phyloP scores from a whole-genome alignment of 148 eudicot species.

The Selenicereus undatus region DNA sequence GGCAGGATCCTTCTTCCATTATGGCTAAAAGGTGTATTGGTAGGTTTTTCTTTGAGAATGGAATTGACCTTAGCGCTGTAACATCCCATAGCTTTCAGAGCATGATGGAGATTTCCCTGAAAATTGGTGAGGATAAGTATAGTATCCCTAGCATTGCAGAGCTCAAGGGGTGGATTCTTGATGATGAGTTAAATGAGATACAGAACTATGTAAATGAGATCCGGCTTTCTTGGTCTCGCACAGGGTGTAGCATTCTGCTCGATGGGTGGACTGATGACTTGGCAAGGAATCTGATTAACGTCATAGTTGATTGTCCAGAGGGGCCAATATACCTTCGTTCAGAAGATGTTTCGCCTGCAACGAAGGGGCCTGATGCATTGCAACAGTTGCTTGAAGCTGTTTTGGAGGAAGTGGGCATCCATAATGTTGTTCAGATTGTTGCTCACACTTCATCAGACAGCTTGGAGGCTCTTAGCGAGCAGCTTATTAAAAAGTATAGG shows the following conservation, averaged over 20 bases:
- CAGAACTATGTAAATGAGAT: slow-evolving; percentile 35
- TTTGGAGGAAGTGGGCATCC: slow-evolving; percentile 48
- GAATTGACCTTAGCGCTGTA: slow-evolving; percentile 36
- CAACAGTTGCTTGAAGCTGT: slow-evolving; percentile 41
- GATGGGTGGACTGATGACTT: slow-evolving; percentile 68
- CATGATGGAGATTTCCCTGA: slow-evolving; percentile 33
- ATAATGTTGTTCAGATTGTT: slow-evolving; percentile 64
- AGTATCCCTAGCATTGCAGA: slow-evolving; percentile 44
- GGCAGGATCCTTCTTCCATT: slow-evolving; percentile 17
- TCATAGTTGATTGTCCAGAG: slow-evolving; percentile 55
- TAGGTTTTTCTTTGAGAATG: slow-evolving; percentile 61
- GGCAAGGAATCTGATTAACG: slow-evolving; percentile 46
- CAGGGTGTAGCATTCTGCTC: slow-evolving; percentile 70
- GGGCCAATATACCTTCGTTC: slow-evolving; percentile 64
- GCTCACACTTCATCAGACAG: slow-evolving; percentile 37
- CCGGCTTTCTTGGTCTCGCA: slow-evolving; percentile 47
- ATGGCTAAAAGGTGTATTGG: slow-evolving; percentile 37
- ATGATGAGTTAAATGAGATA: slow-evolving; percentile 48
- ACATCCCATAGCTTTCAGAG: slow-evolving; percentile 40
- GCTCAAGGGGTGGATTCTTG: slow-evolving; percentile 52
- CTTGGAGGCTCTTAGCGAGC: slow-evolving; percentile 43
- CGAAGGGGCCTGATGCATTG: slow-evolving; percentile 40
- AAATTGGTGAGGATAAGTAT: slow-evolving; percentile 13
- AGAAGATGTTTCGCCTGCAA: slow-evolving; percentile 45
- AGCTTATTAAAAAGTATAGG: slow-evolving; percentile 42